Conservation (phyloP, 345 rosid genomes). For the Linum usitatissimum region DNA sequence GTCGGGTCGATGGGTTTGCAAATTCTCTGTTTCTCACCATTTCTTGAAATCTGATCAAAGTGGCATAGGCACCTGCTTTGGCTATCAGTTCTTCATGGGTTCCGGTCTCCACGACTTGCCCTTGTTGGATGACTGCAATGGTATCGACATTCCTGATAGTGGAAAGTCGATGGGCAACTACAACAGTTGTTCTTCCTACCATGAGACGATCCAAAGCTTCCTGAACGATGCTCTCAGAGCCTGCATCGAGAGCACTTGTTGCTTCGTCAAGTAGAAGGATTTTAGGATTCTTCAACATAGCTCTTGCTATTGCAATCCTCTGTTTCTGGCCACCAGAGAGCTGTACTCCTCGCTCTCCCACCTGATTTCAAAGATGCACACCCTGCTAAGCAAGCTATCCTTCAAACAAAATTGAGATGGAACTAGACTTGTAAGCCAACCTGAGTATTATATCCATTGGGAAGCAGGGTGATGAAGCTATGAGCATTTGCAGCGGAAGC, state of each 20-base stretch:
- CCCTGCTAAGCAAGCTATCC: no score
- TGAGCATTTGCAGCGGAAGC: constrained; percentile 90
- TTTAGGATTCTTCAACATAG: constrained; percentile 91
- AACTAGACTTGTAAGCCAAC: constrained; percentile 22
- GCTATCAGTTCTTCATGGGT: constrained; percentile 81
- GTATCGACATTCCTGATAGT: constrained; percentile 89
- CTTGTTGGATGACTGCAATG: constrained; percentile 94
- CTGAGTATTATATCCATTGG: constrained; percentile 93
- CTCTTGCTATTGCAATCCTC: constrained; percentile 97
- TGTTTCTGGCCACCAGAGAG: constrained; percentile 98
- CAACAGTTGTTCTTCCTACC: constrained; percentile 96
- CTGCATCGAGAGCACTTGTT: constrained; percentile 95
- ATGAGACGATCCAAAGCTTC: constrained; percentile 95
- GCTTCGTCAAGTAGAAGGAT: constrained; percentile 97
- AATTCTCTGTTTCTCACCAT: constrained; percentile 84
- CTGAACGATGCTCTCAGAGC: constrained; percentile 97
- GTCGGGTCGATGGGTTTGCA: constrained; percentile 73
- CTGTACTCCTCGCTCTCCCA: constrained; percentile 95
- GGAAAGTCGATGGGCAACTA: constrained; percentile 95
- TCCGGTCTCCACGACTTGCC: constrained; percentile 94
- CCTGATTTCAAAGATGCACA: constrained; percentile 27
- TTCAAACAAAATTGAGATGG: not conserved
- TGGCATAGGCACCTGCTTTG: constrained; percentile 79
- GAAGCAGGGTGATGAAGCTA: constrained; percentile 84
- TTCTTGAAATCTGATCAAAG: constrained; percentile 88